Evolutionary conservation across 2,329 filamentous ascomycete species (phyloP).

Genomic region (Dactylonectria macrodidyma): DNA sequence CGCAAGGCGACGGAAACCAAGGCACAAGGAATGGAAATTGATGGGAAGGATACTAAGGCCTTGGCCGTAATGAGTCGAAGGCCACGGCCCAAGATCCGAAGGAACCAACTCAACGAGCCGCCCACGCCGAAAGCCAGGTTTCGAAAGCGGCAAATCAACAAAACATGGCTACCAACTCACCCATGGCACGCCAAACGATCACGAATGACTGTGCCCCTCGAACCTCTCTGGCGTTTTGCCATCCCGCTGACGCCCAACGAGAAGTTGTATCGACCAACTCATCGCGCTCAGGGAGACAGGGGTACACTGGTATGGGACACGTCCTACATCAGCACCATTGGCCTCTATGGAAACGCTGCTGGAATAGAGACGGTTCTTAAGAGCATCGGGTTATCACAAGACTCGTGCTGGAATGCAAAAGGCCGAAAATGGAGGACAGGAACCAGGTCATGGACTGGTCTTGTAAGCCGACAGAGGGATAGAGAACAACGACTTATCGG

Average conservation of each 20-base stretch:
- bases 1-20: slow-evolving; percentile 59
- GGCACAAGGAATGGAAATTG: slow-evolving; percentile 42
- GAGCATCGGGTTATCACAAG: slow-evolving; percentile 73
- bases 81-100: slow-evolving; percentile 77
- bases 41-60: slow-evolving; percentile 28
- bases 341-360: slow-evolving; percentile 76
- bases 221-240: slow-evolving; percentile 91
- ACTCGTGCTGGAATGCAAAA: slow-evolving; percentile 73
- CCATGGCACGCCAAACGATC: slow-evolving; percentile 94
- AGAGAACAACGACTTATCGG: slow-evolving; percentile 73
- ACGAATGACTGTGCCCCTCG: slow-evolving; percentile 84
- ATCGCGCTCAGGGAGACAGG: slow-evolving; percentile 81
- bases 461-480: slow-evolving; percentile 68
- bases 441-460: slow-evolving; percentile 63
- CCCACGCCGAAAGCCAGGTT: slow-evolving; percentile 75
- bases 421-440: slow-evolving; percentile 80
- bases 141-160: slow-evolving; percentile 86
- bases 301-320: slow-evolving; percentile 92
- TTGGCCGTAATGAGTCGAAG: slow-evolving; percentile 41
- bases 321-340: slow-evolving; percentile 93
- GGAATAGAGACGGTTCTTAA: slow-evolving; percentile 78
- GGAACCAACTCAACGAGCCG: slow-evolving; percentile 76
- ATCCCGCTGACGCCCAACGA: slow-evolving; percentile 88
- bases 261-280: slow-evolving; percentile 90
- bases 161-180: slow-evolving; percentile 96